phyloP scores from a whole-genome alignment of 1,284 basidiomycete species.

The Psilocybe mexicana region DNA sequence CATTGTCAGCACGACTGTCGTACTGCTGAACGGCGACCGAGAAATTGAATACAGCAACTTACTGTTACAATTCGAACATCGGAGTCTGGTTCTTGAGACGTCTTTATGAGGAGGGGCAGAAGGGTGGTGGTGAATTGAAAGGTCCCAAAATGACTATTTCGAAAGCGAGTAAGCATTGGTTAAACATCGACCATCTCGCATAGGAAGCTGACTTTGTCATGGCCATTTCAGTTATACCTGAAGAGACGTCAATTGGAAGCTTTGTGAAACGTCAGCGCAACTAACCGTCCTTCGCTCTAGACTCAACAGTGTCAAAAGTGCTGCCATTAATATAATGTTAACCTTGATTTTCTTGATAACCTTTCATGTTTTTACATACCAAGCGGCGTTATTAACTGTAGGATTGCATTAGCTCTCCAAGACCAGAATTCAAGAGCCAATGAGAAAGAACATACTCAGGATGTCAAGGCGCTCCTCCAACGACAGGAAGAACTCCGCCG shows the following conservation, averaged over 20 bases:
- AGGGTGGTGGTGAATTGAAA: conserved; percentile 50
- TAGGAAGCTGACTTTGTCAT: conserved; percentile 38
- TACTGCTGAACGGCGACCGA: background rate
- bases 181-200: background rate
- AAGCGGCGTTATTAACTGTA: conserved; percentile 17
- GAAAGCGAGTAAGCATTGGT: background rate
- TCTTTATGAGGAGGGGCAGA: conserved; percentile 47
- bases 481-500: conserved; percentile 46
- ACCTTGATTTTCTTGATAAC: too few species aligned
- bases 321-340: background rate
- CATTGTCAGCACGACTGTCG: background rate
- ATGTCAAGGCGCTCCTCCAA: conserved; percentile 53
- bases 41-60: conserved; percentile 13
- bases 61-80: conserved; percentile 57
- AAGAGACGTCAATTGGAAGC: background rate
- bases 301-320: background rate
- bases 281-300: background rate
- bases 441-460: conserved; percentile 45
- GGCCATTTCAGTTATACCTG: conserved; percentile 26
- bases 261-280: background rate
- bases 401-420: too few species aligned
- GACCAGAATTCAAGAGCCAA: too few species aligned
- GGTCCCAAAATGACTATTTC: conserved; percentile 44
- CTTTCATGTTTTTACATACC: too few species aligned
- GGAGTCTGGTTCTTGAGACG: conserved; percentile 40